Evolutionary conservation across 345 rosid genomes (phyloP).

Genomic region (Aethionema arabicum): DNA sequence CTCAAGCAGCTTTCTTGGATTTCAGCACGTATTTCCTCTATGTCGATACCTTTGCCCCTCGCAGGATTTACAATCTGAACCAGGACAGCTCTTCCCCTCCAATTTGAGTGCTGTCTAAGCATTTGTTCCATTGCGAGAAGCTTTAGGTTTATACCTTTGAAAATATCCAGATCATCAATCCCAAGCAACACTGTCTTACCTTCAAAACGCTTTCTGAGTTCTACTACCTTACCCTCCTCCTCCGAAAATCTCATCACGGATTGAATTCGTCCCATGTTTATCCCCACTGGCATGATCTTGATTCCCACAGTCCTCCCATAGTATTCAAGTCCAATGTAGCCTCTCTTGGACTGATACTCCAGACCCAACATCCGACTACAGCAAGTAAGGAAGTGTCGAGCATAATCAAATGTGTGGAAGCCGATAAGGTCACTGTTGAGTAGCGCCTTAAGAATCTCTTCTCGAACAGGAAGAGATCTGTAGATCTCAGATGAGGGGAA

Average conservation of each 20-base stretch:
- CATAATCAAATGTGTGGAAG: conserved; percentile 77
- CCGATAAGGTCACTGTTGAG: conserved; percentile 44
- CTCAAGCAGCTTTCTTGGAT: conserved; percentile 39
- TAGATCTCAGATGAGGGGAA: conserved; percentile 44
- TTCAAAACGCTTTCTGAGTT: conserved; percentile 38
- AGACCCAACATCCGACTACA: conserved; percentile 45
- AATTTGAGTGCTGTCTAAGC: conserved; percentile 38
- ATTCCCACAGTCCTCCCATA: conserved; percentile 45
- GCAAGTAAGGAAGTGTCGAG: conserved; percentile 55
- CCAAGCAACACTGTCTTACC: conserved; percentile 43
- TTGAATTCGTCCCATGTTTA: conserved; percentile 42
- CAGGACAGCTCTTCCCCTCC: conserved; percentile 44
- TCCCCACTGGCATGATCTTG: conserved; percentile 45
- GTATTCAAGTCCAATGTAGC: conserved; percentile 44
- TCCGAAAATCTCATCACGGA: conserved; percentile 42
- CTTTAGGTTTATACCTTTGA: conserved; percentile 41
- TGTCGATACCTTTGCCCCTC: conserved; percentile 39
- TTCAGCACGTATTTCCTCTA: conserved; percentile 33
- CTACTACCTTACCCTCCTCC: conserved; percentile 39
- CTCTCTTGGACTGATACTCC: conserved; percentile 43
- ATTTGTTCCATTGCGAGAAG: conserved; percentile 45
- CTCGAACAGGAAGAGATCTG: conserved; percentile 42
- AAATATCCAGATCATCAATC: conserved; percentile 42
- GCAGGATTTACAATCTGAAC: conserved; percentile 44
- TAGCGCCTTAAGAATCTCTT: conserved; percentile 42